phyloP scores from a whole-genome alignment of 495 filamentous ascomycete genomes.

The Penicillium subrubescens region DNA sequence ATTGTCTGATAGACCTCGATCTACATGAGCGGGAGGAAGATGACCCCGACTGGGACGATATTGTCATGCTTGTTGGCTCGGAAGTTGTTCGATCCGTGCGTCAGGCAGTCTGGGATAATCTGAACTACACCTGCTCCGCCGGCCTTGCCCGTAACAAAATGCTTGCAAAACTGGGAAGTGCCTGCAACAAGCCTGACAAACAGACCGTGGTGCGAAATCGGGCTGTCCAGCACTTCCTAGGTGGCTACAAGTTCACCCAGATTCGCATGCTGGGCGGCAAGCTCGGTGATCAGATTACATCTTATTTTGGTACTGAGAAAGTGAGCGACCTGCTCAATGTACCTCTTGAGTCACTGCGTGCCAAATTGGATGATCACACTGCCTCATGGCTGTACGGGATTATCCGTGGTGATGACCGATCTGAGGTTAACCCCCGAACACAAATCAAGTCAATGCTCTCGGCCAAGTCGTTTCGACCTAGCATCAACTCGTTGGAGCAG shows the following conservation, averaged over 20 bases:
- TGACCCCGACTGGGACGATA: constrained; percentile 95
- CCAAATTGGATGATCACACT: constrained; percentile 80
- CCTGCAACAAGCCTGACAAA: constrained; percentile 87
- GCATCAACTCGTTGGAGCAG: constrained; percentile 77
- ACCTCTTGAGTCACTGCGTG: constrained; percentile 75
- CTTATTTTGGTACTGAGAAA: constrained; percentile 75
- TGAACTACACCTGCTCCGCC: constrained; percentile 88
- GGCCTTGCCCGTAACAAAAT: constrained; percentile 92
- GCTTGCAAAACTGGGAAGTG: constrained; percentile 90
- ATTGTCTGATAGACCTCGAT: constrained; percentile 77
- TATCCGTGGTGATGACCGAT: constrained; percentile 81
- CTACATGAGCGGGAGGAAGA: constrained; percentile 71
- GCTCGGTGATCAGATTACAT: constrained; percentile 80
- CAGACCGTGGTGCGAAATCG: constrained; percentile 89
- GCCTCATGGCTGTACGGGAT: constrained; percentile 86
- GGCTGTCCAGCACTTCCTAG: constrained; percentile 78
- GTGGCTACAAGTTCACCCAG: constrained; percentile 90
- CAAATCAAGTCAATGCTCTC: constrained; percentile 98
- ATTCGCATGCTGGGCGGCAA: constrained; percentile 97
- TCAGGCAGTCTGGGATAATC: constrained; percentile 59
- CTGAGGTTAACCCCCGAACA: constrained; percentile 87
- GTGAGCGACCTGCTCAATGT: constrained; percentile 75
- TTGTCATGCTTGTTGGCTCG: constrained; percentile 80
- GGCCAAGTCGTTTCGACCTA: constrained; percentile 91
- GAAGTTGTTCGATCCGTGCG: constrained; percentile 85